These are phyloP conservation scores for Penicillium sp. DNA, from an alignment of 2,329 filamentous ascomycete species.

Conservation along the genomic window DNA sequence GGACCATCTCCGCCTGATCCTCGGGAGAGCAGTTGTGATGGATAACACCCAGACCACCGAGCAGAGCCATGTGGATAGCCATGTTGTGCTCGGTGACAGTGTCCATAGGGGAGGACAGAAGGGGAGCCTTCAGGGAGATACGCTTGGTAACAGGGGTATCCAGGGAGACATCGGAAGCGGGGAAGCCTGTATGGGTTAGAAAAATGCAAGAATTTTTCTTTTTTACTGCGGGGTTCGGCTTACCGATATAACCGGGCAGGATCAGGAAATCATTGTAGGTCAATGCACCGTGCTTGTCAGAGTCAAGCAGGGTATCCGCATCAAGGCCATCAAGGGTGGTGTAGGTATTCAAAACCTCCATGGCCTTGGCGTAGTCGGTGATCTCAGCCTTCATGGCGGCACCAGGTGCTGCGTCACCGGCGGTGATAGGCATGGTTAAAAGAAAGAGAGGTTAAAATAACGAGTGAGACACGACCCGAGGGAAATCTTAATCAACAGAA, in stretches of 20 bases:
- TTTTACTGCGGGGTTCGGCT: slow-evolving; percentile 22
- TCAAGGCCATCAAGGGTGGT: slow-evolving; percentile 79
- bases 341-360: slow-evolving; percentile 80
- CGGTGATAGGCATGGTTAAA: slow-evolving; percentile 65
- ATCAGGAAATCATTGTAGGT: slow-evolving; percentile 99
- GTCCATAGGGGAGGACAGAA: slow-evolving; percentile 98
- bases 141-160: slow-evolving; percentile 94
- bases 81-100: slow-evolving; percentile 99
- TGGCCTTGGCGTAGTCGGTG: slow-evolving; percentile 71
- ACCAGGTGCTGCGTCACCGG: slow-evolving; percentile 58
- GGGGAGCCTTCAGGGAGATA: slow-evolving; percentile 92
- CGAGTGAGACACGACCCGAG: slow-evolving; percentile 24
- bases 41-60: slow-evolving; percentile 71
- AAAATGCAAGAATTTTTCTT: not conserved
- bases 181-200: slow-evolving; percentile 62
- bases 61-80: slow-evolving; percentile 81
- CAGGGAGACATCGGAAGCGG: slow-evolving; percentile 81
- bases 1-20: slow-evolving; percentile 96
- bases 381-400: slow-evolving; percentile 54
- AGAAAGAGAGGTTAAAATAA: slow-evolving; percentile 32
- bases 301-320: slow-evolving; percentile 83
- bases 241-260: slow-evolving; percentile 92
- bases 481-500: slow-evolving; percentile 45
- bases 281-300: slow-evolving; percentile 85
- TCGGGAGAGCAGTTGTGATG: slow-evolving; percentile 99